Evolutionary conservation across 2,329 filamentous ascomycete species (phyloP).

Genomic region (Graphilbum sp.): DNA sequence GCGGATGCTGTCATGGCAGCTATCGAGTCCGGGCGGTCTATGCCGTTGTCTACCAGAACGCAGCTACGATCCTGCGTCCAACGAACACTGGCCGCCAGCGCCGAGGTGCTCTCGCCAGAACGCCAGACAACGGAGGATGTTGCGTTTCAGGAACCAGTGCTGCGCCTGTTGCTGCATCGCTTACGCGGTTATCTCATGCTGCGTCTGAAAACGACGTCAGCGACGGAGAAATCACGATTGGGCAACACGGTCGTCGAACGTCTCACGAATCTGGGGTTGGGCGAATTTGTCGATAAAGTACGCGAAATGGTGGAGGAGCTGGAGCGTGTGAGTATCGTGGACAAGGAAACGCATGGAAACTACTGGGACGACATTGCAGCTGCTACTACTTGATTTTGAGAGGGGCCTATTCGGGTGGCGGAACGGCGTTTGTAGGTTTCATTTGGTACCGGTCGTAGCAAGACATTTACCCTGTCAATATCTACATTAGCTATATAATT

Average conservation of each 20-base stretch:
- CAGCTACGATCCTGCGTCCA: conserved; percentile 41
- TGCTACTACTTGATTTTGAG: no score
- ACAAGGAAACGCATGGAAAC: conserved; percentile 47
- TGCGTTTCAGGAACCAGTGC: conserved; percentile 36
- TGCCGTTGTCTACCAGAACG: conserved; percentile 44
- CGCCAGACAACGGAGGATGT: conserved; percentile 1
- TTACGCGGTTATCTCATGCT: conserved; percentile 49
- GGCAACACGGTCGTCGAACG: conserved; percentile 54
- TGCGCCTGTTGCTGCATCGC: conserved; percentile 52
- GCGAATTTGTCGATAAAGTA: conserved; percentile 56
- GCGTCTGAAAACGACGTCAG: conserved; percentile 47
- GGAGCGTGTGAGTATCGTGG: conserved; percentile 46
- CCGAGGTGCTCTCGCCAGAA: conserved; percentile 16
- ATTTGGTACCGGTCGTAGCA: no score
- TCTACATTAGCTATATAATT: no score
- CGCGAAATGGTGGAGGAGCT: conserved; percentile 54
- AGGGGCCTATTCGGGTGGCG: no score
- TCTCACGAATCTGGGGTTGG: conserved; percentile 51
- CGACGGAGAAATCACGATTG: conserved; percentile 53
- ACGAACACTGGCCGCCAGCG: conserved; percentile 35
- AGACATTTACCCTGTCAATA: no score
- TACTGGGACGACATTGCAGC: conserved; percentile 52
- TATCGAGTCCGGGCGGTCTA: conserved; percentile 44
- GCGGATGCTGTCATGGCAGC: conserved; percentile 47
- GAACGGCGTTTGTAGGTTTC: no score